Base-by-base conservation (phyloP, 768 basidiomycete species). In the Auriscalpium orientale region DNA sequence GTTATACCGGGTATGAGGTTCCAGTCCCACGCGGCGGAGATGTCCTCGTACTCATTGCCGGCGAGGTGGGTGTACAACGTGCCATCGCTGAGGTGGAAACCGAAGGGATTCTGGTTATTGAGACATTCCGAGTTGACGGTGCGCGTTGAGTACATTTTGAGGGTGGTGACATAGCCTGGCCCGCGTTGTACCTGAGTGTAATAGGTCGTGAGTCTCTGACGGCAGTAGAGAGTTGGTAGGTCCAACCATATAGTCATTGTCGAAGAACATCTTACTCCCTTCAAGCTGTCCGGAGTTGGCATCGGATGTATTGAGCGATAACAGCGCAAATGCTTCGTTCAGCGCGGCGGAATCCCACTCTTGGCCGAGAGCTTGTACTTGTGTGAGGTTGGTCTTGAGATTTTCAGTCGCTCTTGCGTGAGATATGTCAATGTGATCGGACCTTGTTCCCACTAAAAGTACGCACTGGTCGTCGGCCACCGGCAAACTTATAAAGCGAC, bases 1-100 rank as follows among this genome's bases (percentile, higher is more conserved):
- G 85, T 88, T 43, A 74, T 85, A 1, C 85, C 85, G 3, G 85
- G 85, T 47, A 88, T 80, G 8, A 84, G 72, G 62, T 84, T 80
- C 85, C 85, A 88, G 66, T 88, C 83, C 84, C 83, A 84, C 1
- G 79, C 74, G 3, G 79, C 84, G 13, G 78, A 68, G 48, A 86
- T 86, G 64, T 85, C 83, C 63, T 84, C 81, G 64, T 88, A 87
- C 68, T 87, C 85, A 63, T 80, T 72, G 15, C 85, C 85, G 22
- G 68, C 70, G 16, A 82, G 63, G 64, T 85, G 83, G 0, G 80
- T 85, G 65, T 82, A 79, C 5, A 80, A 64, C 0, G 75, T 74
- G 8, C 84, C 85, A 52, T 85, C 82, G 16, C 81, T 73, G 11
- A 88, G 72, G 63, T 88, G 85, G 69, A 85, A 85, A 11, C 84